phyloP scores from a whole-genome alignment of 352 stramenopile genomes.

The Pythium brassicae region DNA sequence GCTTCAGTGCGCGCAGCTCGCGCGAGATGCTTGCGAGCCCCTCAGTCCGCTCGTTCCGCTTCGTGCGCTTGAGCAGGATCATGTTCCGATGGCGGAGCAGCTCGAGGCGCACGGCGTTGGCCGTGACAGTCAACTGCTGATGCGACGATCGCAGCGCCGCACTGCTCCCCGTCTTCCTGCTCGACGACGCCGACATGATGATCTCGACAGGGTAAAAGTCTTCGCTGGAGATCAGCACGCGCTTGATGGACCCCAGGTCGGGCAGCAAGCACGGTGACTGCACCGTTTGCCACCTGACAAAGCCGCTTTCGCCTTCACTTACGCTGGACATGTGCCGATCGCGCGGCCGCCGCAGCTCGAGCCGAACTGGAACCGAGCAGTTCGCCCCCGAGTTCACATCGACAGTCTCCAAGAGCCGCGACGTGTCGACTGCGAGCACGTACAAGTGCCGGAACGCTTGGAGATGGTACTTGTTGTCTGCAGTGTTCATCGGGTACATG shows the following conservation, averaged over 20 bases:
- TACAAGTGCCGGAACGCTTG: conserved; percentile 91
- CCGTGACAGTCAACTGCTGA: conserved; percentile 9
- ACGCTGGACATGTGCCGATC: background rate
- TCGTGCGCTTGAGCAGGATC: conserved; percentile 57
- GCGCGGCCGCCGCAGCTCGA: conserved; percentile 26
- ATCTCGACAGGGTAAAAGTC: conserved; percentile 78
- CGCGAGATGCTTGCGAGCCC: conserved; percentile 15
- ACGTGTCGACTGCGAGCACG: conserved; percentile 76
- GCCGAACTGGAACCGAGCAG: conserved; percentile 39
- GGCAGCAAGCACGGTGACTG: conserved; percentile 70
- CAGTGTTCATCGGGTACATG: conserved; percentile 88
- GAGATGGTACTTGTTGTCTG: conserved; percentile 93
- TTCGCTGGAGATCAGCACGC: conserved; percentile 39
- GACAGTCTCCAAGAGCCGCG: conserved; percentile 68
- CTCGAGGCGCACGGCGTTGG: conserved; percentile 54
- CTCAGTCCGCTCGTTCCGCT: conserved; percentile 13
- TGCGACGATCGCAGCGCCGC: background rate
- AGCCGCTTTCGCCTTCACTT: background rate
- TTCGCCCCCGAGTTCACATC: conserved; percentile 52
- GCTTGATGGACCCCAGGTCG: conserved; percentile 48
- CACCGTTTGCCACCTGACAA: conserved; percentile 19
- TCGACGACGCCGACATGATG: conserved; percentile 14
- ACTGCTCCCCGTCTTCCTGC: background rate
- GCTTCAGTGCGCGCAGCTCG: conserved; percentile 16
- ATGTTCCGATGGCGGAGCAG: conserved; percentile 50